These are phyloP conservation scores for Colletotrichum orbiculare DNA, from an alignment of 2,329 filamentous ascomycete genomes.

Conservation along the genomic window DNA sequence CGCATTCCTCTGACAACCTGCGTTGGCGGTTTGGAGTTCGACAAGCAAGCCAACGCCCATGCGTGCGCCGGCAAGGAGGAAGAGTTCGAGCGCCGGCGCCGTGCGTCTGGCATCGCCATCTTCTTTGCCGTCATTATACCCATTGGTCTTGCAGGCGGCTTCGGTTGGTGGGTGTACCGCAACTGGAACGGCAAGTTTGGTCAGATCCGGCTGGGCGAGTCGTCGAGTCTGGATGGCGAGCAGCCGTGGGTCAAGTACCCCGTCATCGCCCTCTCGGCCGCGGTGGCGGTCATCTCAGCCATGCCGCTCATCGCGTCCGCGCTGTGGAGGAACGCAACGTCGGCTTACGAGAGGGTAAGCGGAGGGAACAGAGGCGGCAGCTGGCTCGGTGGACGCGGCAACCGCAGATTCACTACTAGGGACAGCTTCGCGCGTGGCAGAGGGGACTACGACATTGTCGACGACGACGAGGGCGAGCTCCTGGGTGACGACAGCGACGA, in stretches of 20 bases:
- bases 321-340: constrained; percentile 74
- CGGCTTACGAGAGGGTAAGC: constrained; percentile 60
- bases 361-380: constrained; percentile 62
- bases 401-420: constrained; percentile 83
- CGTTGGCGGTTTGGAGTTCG: constrained; percentile 77
- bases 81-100: constrained; percentile 79
- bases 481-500: constrained; percentile 94
- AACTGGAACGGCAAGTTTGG: constrained; percentile 93
- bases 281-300: constrained; percentile 68
- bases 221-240: constrained; percentile 71
- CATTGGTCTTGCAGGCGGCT: constrained; percentile 73
- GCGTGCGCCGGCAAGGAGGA: constrained; percentile 84
- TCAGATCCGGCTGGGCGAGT: constrained; percentile 88
- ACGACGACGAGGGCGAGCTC: constrained; percentile 94
- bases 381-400: constrained; percentile 65
- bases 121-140: constrained; percentile 89
- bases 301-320: constrained; percentile 78
- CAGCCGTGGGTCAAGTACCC: constrained; percentile 85
- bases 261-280: constrained; percentile 76
- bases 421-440: constrained; percentile 88
- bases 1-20: constrained; percentile 92
- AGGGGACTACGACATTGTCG: constrained; percentile 88
- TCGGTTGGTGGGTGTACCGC: constrained; percentile 86
- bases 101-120: constrained; percentile 77
- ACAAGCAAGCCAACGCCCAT: constrained; percentile 70